Evolutionary conservation across 2,329 filamentous ascomycete genomes (phyloP), one percentile per base, ranked within the genome.

Genomic region (Fusarium sp.): DNA sequence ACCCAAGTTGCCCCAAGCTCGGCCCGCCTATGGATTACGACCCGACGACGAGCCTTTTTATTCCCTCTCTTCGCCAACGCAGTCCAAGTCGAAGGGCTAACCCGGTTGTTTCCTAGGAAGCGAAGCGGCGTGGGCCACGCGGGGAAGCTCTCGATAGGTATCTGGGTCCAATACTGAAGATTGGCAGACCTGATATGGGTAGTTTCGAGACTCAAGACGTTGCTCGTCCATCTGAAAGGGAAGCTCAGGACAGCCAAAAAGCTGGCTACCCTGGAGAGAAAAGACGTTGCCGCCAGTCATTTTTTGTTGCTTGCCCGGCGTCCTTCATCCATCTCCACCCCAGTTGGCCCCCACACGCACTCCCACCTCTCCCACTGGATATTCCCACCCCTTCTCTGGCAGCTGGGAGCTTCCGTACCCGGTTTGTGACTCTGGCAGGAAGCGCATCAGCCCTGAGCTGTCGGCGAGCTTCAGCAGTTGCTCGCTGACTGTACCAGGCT

Each of bases 1-100:
- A 63, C 61, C 64, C 64, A 65, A 59, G 52, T 58, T 77, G 73
- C 71, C 67, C 74, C 68, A 73, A 77, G 74, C 74, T 76, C 71
- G 66, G 65, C 76, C 64, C 64, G 39, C 59, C 39, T 58, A 70
- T 65, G 56, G 39, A 63, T 63, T 72, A 39, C 64, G 50, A 70
- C 59, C 61, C 56, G 52, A 65, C 75, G 73, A 68, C 66, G 64
- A 67, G 60, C 58, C 37, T 35, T 50, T 50, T 68, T 60, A 54
- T 67, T 68, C n/a, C 41, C 60, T 34, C 57, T 43, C 50, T 72
- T 74, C 64, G 50, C 56, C 37, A 35, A 25, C 34, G 23, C 41
- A 74, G 48, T 23, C 48, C 23, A 27, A 59, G 59, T 64, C 39
- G 70, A 41, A n/a, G 27, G 18, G n/a, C 32, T 50, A 39, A 39